phyloP scores from a whole-genome alignment of 306 rosid genomes.

The Fagus sylvatica region DNA sequence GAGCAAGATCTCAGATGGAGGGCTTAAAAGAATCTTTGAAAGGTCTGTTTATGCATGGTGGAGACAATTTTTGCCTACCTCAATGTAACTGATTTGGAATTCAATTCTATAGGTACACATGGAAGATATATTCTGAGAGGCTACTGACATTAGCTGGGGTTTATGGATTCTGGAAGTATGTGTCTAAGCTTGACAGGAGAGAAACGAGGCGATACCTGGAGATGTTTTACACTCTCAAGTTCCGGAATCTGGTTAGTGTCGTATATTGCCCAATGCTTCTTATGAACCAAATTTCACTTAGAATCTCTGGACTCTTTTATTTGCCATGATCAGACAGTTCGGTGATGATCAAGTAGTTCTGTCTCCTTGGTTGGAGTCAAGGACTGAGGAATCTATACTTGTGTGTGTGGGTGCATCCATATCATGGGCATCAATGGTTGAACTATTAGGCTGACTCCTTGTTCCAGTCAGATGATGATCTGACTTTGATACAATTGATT shows the following conservation, averaged over 20 bases:
- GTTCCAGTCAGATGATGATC: no score
- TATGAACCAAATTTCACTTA: no score
- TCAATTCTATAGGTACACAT: constrained; percentile 63
- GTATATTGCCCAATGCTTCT: background rate
- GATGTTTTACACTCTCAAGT: constrained; percentile 94
- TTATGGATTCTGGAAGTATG: constrained; percentile 92
- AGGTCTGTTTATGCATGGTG: constrained; percentile 36
- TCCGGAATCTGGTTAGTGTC: constrained; percentile 82
- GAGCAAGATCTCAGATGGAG: constrained; percentile 71
- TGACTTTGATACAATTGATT: no score
- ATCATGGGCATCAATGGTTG: no score
- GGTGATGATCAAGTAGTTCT: no score
- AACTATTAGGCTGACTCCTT: no score
- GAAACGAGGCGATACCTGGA: constrained; percentile 87
- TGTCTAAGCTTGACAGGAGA: constrained; percentile 82
- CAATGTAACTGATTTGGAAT: no score
- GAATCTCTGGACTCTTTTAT: no score
- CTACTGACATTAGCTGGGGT: constrained; percentile 93
- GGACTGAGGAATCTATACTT: no score
- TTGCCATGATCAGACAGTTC: background rate
- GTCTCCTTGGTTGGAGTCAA: no score
- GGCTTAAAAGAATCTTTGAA: constrained; percentile 80
- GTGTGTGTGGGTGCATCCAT: no score
- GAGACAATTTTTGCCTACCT: constrained; percentile 3
- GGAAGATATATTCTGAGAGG: constrained; percentile 92